phyloP scores from a whole-genome alignment of 2,329 filamentous ascomycete genomes.

The Penicillium sp. region DNA sequence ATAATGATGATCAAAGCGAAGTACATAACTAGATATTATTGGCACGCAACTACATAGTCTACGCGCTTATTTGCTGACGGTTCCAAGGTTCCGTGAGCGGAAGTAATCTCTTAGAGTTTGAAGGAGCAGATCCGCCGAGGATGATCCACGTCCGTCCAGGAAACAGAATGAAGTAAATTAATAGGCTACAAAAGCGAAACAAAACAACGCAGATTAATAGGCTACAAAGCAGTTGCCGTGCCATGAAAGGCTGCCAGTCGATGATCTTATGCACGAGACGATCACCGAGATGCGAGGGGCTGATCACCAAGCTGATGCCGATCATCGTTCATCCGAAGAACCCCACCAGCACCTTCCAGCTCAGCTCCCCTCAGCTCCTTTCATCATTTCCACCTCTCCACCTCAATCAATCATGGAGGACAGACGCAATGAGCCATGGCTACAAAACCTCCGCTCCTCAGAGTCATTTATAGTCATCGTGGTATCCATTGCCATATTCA shows the following conservation, averaged over 20 bases:
- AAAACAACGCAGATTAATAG: not conserved
- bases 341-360: not conserved
- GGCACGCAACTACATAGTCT: too few species aligned
- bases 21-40: too few species aligned
- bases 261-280: not conserved
- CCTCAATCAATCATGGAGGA: constrained; percentile 1
- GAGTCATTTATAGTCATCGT: constrained; percentile 38
- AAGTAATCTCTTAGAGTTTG: too few species aligned
- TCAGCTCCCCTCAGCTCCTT: not conserved
- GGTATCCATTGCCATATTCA: constrained; percentile 41
- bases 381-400: not conserved
- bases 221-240: not conserved
- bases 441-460: constrained; percentile 35
- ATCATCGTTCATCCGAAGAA: constrained; percentile 3
- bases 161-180: not conserved
- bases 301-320: not conserved
- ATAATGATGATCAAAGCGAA: too few species aligned
- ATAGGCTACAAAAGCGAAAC: too few species aligned
- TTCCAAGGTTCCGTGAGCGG: too few species aligned
- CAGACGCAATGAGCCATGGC: constrained; percentile 14
- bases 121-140: too few species aligned
- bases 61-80: too few species aligned
- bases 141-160: not conserved
- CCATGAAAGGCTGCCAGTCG: not conserved
- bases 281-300: not conserved